Evolutionary conservation across 148 eudicot species (phyloP), one percentile per base, ranked within the genome.

Genomic region (Linanthus parryae): DNA sequence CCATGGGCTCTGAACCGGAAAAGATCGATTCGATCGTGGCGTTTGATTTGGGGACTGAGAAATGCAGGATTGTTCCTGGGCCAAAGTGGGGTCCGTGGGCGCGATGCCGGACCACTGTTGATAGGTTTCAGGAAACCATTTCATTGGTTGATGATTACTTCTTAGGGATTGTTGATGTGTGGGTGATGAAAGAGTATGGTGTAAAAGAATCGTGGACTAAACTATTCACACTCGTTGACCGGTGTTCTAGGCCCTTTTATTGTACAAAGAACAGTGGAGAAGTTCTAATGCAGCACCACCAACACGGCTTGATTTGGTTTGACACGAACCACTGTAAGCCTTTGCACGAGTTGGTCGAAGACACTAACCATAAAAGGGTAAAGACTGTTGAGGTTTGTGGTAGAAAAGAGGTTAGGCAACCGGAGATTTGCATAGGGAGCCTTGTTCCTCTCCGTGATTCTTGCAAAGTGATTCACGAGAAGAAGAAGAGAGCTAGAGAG

Each of bases 111-210:
- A n/a, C n/a, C n/a, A 44, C 39, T 2, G 40, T 79, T 43, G 66
- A 37, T 2, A 73, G 69, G 16, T 54, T 49, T 16, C 58, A n/a
- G n/a, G n/a, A n/a, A n/a, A n/a, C n/a, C n/a, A n/a, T 79, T 18
- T 50, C 49, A 31, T 19, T 68, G 7, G 0, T 69, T n/a, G 11
- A 66, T 26, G 41, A 52, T 46, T 58, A 62, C 48, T 15, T 15
- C 7, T 14, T 26, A 24, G 35, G 37, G 21, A 17, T 47, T 31
- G 51, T 49, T 42, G 79, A 80, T 37, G 15, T 80, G 17, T 80
- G 85, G 83, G 65, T 78, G 18, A 70, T 78, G 83, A 56, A 70
- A 42, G 63, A 59, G 23, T 79, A 74, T 44, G 80, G 70, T 17
- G 72, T 67, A 27, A 47, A 58, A 26, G 65, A 68, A 19, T 71